Conservation (phyloP, 345 rosid genomes). For the Laguncularia racemosa region DNA sequence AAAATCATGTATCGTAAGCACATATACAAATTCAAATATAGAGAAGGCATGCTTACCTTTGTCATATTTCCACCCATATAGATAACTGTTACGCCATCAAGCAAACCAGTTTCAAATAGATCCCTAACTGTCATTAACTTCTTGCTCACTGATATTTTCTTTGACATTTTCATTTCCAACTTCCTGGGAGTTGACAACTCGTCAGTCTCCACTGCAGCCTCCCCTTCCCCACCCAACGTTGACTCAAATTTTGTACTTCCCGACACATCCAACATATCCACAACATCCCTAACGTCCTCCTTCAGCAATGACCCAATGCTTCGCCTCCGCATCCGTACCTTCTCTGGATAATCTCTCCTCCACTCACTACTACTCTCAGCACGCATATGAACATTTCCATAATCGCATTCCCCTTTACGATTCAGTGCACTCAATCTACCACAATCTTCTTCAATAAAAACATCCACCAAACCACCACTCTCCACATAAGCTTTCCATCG, state of each 20-base stretch:
- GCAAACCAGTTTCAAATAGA: conserved; percentile 88
- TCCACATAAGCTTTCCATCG: not conserved
- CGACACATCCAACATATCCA: conserved; percentile 25
- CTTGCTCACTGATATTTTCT: conserved; percentile 35
- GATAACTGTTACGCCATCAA: conserved; percentile 76
- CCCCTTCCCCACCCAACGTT: conserved; percentile 29
- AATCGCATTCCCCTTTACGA: conserved; percentile 4
- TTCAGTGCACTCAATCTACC: not conserved
- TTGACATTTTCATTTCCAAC: conserved; percentile 49
- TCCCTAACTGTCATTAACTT: conserved; percentile 81
- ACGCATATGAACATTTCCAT: conserved; percentile 9
- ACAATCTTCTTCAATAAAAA: conserved; percentile 11
- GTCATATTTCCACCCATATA: conserved; percentile 63
- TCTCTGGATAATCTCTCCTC: conserved; percentile 2
- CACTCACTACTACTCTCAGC: conserved; percentile 14
- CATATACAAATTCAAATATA: too few relatives aligned
- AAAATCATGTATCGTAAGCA: not conserved
- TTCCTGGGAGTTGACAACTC: conserved; percentile 33
- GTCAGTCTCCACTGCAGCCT: conserved; percentile 47
- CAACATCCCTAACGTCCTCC: conserved; percentile 16
- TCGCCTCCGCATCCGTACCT: conserved; percentile 9
- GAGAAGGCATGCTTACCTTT: conserved; percentile 36
- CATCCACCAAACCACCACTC: conserved; percentile 14
- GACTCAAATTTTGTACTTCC: conserved; percentile 28
- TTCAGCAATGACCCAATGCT: conserved; percentile 20